phyloP scores from a whole-genome alignment of 805 yeast species.

The Yamadazyma ubonensis region DNA sequence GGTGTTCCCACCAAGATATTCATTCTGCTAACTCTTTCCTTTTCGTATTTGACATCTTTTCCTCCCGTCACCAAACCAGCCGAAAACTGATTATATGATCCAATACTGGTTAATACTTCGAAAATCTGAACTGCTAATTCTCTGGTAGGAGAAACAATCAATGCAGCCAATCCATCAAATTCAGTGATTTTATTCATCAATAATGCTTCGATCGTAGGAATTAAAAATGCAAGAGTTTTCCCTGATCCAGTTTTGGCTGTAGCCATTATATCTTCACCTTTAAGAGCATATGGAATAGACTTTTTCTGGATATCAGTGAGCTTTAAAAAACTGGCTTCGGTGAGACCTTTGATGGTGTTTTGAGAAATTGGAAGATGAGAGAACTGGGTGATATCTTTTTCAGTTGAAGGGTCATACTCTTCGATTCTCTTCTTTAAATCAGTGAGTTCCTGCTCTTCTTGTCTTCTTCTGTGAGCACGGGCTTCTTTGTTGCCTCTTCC shows the following conservation, averaged over 20 bases:
- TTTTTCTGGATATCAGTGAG: conserved; percentile 85
- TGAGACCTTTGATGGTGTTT: conserved; percentile 67
- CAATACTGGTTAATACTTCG: conserved; percentile 81
- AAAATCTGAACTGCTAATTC: conserved; percentile 90
- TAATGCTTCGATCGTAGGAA: conserved; percentile 75
- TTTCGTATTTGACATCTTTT: conserved; percentile 78
- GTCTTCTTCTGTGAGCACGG: conserved; percentile 22
- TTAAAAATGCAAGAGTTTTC: conserved; percentile 80
- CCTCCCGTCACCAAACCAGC: conserved; percentile 96
- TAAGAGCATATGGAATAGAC: conserved; percentile 71
- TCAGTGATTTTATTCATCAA: conserved; percentile 74
- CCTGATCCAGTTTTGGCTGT: conserved; percentile 93
- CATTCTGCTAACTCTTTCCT: conserved; percentile 73
- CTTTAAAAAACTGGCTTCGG: conserved; percentile 71
- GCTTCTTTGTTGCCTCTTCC: conserved; percentile 17
- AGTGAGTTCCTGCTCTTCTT: conserved; percentile 36
- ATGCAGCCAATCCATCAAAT: conserved; percentile 84
- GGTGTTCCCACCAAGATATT: conserved; percentile 90
- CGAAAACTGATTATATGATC: conserved; percentile 69
- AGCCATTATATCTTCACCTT: conserved; percentile 77
- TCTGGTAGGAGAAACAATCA: conserved; percentile 88
- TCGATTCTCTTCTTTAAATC: conserved; percentile 51
- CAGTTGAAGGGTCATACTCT: conserved; percentile 48
- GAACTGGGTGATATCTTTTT: conserved; percentile 48
- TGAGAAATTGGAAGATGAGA: conserved; percentile 74